A percentile compares a stretch with the other conserved stretches of the same genome.
Conservation (phyloP, 106 monocot species). For the Ottelia alismoides region DNA sequence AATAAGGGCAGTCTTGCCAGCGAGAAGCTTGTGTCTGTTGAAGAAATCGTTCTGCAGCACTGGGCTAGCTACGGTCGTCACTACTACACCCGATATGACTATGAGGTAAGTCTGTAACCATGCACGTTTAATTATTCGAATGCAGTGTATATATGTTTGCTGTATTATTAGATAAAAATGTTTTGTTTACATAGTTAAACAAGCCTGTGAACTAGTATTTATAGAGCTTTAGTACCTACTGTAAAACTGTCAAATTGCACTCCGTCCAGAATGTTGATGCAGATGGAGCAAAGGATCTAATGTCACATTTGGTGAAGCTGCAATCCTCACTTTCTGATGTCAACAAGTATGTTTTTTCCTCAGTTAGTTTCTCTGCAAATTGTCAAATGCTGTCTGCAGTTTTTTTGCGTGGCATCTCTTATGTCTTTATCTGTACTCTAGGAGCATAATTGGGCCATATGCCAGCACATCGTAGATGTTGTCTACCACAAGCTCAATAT, state of each 20-base stretch:
- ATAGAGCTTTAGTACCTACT: neutral
- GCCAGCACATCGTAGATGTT: too few relatives aligned
- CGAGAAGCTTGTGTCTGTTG: slow-evolving; percentile 66
- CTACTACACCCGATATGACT: slow-evolving; percentile 96
- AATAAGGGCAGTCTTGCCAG: slow-evolving; percentile 66
- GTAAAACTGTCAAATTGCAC: neutral
- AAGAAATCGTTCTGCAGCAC: slow-evolving; percentile 69
- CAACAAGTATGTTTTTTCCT: slow-evolving; percentile 84
- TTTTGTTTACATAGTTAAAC: neutral
- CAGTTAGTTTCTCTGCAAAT: too few relatives aligned
- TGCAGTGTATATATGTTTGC: neutral
- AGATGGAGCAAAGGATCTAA: slow-evolving; percentile 78
- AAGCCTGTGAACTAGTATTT: neutral
- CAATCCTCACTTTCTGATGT: slow-evolving; percentile 69
- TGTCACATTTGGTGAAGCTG: slow-evolving; percentile 56
- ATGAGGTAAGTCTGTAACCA: slow-evolving; percentile 59
- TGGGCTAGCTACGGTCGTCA: slow-evolving; percentile 96
- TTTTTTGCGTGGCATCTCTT: too few relatives aligned
- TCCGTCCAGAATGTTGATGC: slow-evolving; percentile 88
- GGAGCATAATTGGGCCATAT: too few relatives aligned
- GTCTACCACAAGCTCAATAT: too few relatives aligned
- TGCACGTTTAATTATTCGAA: too few relatives aligned
- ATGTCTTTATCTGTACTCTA: too few relatives aligned
- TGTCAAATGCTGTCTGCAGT: too few relatives aligned
- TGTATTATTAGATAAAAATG: neutral